Conservation (phyloP, 805 yeast genomes). For the Lipomyces mesembrius region DNA sequence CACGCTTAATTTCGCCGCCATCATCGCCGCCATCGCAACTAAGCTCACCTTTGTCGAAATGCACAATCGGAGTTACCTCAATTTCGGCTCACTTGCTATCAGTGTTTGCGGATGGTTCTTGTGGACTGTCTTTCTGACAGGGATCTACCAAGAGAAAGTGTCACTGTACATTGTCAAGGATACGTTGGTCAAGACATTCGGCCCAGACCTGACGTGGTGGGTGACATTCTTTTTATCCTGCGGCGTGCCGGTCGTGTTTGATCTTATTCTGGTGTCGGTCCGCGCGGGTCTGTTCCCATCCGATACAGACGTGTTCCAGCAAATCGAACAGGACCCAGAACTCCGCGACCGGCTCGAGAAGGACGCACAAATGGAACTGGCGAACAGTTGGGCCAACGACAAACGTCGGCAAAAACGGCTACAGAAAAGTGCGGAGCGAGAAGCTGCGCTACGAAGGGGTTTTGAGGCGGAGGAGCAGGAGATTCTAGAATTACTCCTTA, state of each 20-base stretch:
- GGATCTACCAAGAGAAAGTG: conserved; percentile 59
- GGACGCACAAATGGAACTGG: conserved; percentile 71
- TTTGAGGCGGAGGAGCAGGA: conserved; percentile 2
- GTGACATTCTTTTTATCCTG: conserved; percentile 64
- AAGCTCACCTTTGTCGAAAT: conserved; percentile 83
- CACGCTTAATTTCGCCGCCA: conserved; percentile 69
- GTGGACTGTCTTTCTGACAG: conserved; percentile 81
- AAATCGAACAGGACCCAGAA: conserved; percentile 69
- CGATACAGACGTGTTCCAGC: conserved; percentile 79
- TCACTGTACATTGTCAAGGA: conserved; percentile 64
- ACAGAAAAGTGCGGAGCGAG: conserved; percentile 29
- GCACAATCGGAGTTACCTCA: conserved; percentile 68
- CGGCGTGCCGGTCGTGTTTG: conserved; percentile 66
- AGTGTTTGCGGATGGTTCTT: conserved; percentile 83
- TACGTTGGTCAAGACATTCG: conserved; percentile 74
- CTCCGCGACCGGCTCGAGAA: conserved; percentile 73
- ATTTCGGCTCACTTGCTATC: conserved; percentile 65
- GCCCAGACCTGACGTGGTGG: conserved; percentile 87
- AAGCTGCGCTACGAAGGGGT: not conserved
- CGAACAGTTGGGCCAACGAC: conserved; percentile 74
- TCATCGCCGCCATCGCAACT: conserved; percentile 72
- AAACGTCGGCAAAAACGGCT: conserved; percentile 20
- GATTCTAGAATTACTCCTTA: conserved; percentile 12
- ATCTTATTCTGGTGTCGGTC: conserved; percentile 63
- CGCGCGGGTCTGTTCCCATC: conserved; percentile 63